These are phyloP conservation scores for Barbarea vulgaris DNA, from an alignment of 345 rosid genomes.

Conservation along the genomic window DNA sequence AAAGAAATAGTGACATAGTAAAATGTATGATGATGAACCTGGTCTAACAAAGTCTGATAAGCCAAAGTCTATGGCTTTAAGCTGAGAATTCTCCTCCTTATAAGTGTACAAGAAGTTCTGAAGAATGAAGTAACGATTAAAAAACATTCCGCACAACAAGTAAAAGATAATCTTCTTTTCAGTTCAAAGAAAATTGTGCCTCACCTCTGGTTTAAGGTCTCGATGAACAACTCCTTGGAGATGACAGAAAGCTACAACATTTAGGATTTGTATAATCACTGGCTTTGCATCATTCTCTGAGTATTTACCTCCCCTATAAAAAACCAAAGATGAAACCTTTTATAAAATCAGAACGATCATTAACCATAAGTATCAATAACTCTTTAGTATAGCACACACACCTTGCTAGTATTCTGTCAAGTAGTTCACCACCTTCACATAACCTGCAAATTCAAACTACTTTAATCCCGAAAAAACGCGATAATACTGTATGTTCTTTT, in stretches of 20 bases:
- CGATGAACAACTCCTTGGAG: constrained; percentile 97
- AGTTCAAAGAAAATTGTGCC: neutral
- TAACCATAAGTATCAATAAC: neutral
- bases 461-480: neutral
- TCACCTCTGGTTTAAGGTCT: constrained; percentile 98
- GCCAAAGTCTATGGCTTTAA: constrained; percentile 95
- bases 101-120: constrained; percentile 87
- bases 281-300: constrained; percentile 86
- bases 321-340: neutral
- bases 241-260: constrained; percentile 89
- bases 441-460: constrained; percentile 58
- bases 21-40: constrained; percentile 50
- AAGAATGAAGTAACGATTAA: constrained; percentile 15
- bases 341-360: neutral
- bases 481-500: neutral
- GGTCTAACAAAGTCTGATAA: constrained; percentile 90
- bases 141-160: neutral
- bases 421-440: constrained; percentile 97
- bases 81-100: constrained; percentile 78
- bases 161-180: neutral
- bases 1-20: neutral
- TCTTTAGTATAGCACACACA: constrained; percentile 30
- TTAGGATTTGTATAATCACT: constrained; percentile 80
- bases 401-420: constrained; percentile 90
- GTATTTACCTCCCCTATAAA: constrained; percentile 84